Base-by-base conservation (phyloP, 2,329 filamentous ascomycete species). In the Polytolypa hystricis region DNA sequence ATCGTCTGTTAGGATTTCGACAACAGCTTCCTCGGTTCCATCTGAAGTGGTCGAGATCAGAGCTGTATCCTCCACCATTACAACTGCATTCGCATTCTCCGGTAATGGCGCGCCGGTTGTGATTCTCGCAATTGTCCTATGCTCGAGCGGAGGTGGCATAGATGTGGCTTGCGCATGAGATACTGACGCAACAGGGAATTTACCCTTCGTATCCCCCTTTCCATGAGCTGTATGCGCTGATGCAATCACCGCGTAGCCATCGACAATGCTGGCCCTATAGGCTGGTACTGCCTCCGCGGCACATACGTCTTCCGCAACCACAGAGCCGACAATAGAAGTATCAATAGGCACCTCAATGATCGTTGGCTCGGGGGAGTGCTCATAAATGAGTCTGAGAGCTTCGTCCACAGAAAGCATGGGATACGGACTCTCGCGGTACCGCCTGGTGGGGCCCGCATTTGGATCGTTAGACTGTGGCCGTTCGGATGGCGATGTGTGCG, bases 31-130 rank as follows among this genome's bases (percentile, higher is more conserved):
- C 61, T 98, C 91, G 34, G 70, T 70, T 0, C 79, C 83, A 47
- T 93, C 84, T 0, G 82, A 78, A 0, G 85, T 91, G 58, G 75
- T 77, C 2, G 74, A 78, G 42, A 73, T 76, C 4, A 98, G 66
- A 1, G 79, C 62, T 0, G 91, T 98, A 52, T 95, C 91, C 62
- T 98, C 91, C 0, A 98, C 91, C 85, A 93, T 96, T 31, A 95
- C 80, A 4, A 98, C 87, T 0, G 89, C 81, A 17, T 84, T 93
- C 2, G 91, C 85, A 1, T 87, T 85, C 0, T 79, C 78, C 1
- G 91, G 91, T 1, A 98, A 65, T 8, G 91, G 89, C 4, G 91
- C 91, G 0, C 91, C 91, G 0, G 91, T 98, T 0, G 91, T 98
- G 48, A 98, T 94, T 31, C 91, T 73, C 0, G 89, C 81, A 36